Percentiles rank a stretch among this genome's conserved stretches.
Conservation (phyloP, 116 monocot species). For the Cymodocea nodosa region DNA sequence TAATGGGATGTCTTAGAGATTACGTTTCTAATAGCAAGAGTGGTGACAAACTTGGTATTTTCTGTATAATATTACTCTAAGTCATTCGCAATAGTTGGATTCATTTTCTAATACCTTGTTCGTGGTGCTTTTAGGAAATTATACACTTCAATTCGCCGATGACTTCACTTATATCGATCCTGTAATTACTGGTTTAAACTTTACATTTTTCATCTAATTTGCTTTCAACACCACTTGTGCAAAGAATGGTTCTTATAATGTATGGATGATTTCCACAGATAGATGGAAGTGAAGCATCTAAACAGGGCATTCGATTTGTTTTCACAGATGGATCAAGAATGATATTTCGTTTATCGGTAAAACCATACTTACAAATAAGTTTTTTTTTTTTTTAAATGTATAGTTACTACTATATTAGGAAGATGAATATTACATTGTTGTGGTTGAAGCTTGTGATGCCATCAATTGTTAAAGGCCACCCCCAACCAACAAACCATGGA, state of each 20-base stretch:
- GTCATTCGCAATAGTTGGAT: background rate
- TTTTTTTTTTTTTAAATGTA: too few relatives aligned
- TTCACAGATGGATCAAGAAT: constrained; percentile 92
- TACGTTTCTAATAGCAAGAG: constrained; percentile 50
- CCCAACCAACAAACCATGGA: too few relatives aligned
- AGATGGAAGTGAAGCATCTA: constrained; percentile 75
- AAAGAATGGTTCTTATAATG: background rate
- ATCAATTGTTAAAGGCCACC: too few relatives aligned
- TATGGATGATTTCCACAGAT: constrained; percentile 28
- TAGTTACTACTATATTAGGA: too few relatives aligned
- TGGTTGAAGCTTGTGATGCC: too few relatives aligned
- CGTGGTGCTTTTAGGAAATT: constrained; percentile 39
- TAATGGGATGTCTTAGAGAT: constrained; percentile 71
- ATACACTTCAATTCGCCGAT: constrained; percentile 81
- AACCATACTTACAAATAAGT: background rate
- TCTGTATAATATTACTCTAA: background rate
- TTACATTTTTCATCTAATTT: background rate
- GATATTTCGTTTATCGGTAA: constrained; percentile 84
- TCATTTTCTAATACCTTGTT: constrained; percentile 3
- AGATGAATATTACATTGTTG: too few relatives aligned
- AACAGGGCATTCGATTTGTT: constrained; percentile 87
- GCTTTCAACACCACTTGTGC: background rate
- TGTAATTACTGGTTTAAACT: constrained; percentile 16
- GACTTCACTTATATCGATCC: constrained; percentile 91
- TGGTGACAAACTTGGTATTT: constrained; percentile 54